Percentiles rank a stretch among this genome's conserved stretches.
Conservation (phyloP, 345 rosid species). For the Brassica carinata region DNA sequence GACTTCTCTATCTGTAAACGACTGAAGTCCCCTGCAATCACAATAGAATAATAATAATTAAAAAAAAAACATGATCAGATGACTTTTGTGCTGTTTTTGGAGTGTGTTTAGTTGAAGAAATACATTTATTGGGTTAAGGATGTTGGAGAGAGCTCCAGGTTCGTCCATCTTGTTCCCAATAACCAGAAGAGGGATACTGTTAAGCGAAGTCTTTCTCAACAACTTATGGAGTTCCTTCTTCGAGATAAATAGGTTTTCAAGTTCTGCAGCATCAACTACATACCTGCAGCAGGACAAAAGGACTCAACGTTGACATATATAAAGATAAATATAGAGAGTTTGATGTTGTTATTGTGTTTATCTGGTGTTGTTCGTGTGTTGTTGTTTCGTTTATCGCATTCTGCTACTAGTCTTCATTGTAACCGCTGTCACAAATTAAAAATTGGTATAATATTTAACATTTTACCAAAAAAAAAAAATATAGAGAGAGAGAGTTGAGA, state of each 20-base stretch:
- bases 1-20: conserved; percentile 10
- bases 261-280: neutral
- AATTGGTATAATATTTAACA: no score
- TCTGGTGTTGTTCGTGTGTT: no score
- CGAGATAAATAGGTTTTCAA: neutral
- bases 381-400: no score
- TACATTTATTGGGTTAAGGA: neutral
- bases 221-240: neutral
- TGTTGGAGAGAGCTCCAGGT: neutral
- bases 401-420: no score
- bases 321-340: neutral
- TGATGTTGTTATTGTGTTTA: no score
- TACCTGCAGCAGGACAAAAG: conserved; percentile 16
- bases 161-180: neutral
- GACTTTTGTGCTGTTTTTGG: neutral
- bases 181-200: neutral
- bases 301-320: neutral
- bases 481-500: neutral
- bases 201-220: neutral
- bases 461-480: no score
- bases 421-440: no score
- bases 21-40: conserved; percentile 59
- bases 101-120: neutral
- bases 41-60: neutral
- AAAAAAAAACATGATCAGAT: neutral